phyloP scores from a whole-genome alignment of 441 rosid genomes.

The Geranium incanum region DNA sequence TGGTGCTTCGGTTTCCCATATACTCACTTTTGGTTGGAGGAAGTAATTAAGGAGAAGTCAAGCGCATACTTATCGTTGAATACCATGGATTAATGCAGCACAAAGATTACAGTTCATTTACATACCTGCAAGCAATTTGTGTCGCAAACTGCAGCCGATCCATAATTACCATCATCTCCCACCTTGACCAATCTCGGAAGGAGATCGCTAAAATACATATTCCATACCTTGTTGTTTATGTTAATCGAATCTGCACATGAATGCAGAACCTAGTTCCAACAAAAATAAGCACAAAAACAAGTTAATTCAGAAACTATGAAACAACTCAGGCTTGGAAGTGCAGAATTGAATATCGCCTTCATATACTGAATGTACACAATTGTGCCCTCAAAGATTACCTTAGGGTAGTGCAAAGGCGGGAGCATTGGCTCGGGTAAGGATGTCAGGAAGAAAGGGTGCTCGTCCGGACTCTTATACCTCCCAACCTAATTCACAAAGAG shows the following conservation, averaged over 20 bases:
- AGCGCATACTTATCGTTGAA: too few relatives aligned
- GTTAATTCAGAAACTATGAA: not conserved
- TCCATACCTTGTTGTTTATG: constrained; percentile 18
- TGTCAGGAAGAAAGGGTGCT: constrained; percentile 72
- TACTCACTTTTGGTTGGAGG: not conserved
- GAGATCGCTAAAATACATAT: constrained; percentile 16
- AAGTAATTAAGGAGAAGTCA: not conserved
- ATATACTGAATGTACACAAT: too few relatives aligned
- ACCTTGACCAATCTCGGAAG: constrained; percentile 18
- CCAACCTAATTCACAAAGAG: constrained; percentile 47
- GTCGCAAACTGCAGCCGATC: constrained; percentile 19
- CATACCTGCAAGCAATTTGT: constrained; percentile 22
- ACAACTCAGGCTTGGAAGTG: too few relatives aligned
- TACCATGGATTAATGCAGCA: not conserved
- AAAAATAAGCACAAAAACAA: not conserved
- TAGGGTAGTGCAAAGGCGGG: constrained; percentile 79
- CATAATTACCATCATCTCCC: constrained; percentile 19
- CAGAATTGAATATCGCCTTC: too few relatives aligned
- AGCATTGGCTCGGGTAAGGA: constrained; percentile 62
- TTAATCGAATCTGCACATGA: constrained; percentile 14
- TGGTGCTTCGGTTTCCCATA: too few relatives aligned
- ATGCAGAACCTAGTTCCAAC: constrained; percentile 13
- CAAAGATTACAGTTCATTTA: not conserved
- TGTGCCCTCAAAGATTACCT: constrained; percentile 28
- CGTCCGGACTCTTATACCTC: constrained; percentile 86